Evolutionary conservation across 2,329 filamentous ascomycete species (phyloP).

Genomic region (Fonsecaea multimorphosa): DNA sequence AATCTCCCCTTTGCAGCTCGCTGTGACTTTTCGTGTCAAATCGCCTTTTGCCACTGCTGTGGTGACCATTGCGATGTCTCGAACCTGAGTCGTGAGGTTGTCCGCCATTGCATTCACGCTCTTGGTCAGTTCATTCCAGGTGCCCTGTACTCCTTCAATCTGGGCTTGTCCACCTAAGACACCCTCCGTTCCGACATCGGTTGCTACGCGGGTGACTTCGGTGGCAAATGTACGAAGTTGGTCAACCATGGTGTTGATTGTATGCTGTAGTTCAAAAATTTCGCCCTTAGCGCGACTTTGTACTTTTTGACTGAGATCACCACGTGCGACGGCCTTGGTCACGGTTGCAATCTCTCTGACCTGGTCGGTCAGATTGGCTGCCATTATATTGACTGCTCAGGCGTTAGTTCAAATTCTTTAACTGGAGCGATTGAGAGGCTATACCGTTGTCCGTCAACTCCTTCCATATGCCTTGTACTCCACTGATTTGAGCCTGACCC

Average conservation of each 20-base stretch:
- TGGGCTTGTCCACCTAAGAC: conserved; percentile 82
- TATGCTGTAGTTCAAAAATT: conserved; percentile 82
- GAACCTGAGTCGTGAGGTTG: conserved; percentile 84
- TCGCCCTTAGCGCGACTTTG: conserved; percentile 80
- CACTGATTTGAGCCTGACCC: conserved; percentile 90
- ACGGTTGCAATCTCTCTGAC: conserved; percentile 85
- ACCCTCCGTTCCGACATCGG: conserved; percentile 84
- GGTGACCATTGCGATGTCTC: conserved; percentile 86
- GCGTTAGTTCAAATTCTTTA: conserved; percentile 23
- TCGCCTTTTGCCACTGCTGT: conserved; percentile 79
- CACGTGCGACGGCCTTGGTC: conserved; percentile 81
- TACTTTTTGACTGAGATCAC: conserved; percentile 83
- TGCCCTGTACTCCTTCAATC: conserved; percentile 82
- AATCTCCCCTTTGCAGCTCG: conserved; percentile 89
- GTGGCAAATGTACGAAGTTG: conserved; percentile 82
- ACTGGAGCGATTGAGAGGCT: neutral
- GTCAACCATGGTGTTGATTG: conserved; percentile 89
- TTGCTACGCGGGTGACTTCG: conserved; percentile 80
- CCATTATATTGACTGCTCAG: conserved; percentile 76
- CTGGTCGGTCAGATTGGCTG: conserved; percentile 80
- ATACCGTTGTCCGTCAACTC: conserved; percentile 86
- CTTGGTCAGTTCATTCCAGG: conserved; percentile 86
- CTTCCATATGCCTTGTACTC: conserved; percentile 96
- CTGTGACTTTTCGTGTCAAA: conserved; percentile 94
- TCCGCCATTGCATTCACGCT: conserved; percentile 90